A percentile compares a stretch with the other conserved stretches of the same genome.
phyloP scores from a whole-genome alignment of 768 basidiomycete species.

The Clavaria fumosa region DNA sequence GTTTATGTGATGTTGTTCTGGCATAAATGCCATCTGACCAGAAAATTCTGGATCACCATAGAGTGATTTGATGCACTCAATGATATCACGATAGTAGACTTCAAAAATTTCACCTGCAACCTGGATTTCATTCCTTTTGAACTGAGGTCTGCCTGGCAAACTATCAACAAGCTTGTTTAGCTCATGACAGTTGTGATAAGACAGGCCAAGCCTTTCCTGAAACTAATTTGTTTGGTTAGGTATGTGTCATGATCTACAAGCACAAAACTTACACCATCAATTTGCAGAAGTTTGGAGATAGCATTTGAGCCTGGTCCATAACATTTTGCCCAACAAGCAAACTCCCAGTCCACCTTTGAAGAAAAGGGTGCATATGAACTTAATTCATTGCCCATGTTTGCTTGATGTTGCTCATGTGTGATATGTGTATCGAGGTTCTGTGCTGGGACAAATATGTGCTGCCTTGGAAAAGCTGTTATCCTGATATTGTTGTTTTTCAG shows the following conservation, averaged over 20 bases:
- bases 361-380: slow-evolving; percentile 13
- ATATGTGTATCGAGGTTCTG: too few relatives aligned
- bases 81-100: slow-evolving; percentile 12
- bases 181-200: slow-evolving; percentile 17
- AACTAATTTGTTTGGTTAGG: slow-evolving; percentile 10
- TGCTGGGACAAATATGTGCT: too few relatives aligned
- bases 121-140: slow-evolving; percentile 13
- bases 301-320: slow-evolving; percentile 15
- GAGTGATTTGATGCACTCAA: slow-evolving; percentile 13
- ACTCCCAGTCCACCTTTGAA: slow-evolving; percentile 15
- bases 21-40: slow-evolving; percentile 3
- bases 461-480: too few relatives aligned
- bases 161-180: slow-evolving; percentile 22
- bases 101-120: slow-evolving; percentile 15
- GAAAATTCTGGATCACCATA: slow-evolving; percentile 16
- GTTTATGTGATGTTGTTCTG: slow-evolving; percentile 4
- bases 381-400: too few relatives aligned
- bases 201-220: slow-evolving; percentile 15
- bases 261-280: slow-evolving; percentile 2
- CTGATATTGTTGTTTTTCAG: too few relatives aligned
- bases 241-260: neutral
- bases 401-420: too few relatives aligned
- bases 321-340: slow-evolving; percentile 18
- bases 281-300: slow-evolving; percentile 4
- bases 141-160: slow-evolving; percentile 15